Evolutionary conservation across 1,284 basidiomycete species (phyloP), one percentile per base, ranked within the genome.

Genomic region (Exobasidium rhododendri): DNA sequence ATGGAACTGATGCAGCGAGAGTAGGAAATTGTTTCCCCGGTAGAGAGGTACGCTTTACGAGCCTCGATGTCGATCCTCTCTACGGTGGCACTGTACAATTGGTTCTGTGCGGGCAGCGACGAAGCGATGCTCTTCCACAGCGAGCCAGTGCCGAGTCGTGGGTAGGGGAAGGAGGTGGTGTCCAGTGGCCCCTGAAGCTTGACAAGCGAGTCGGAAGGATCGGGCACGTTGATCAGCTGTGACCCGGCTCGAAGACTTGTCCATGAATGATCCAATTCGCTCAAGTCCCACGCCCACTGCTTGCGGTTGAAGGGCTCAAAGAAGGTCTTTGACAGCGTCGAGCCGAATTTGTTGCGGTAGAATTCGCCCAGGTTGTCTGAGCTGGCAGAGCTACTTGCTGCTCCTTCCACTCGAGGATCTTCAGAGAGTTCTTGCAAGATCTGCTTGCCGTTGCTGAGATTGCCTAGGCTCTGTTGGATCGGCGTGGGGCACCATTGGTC

Each of bases 211-310:
- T 17, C 24, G 13, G 47, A 20, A 20, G 52, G 26, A 14, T 55
- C 30, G 14, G 52, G 52, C 2, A 55, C 52, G 35, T 55, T 55
- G 13, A 31, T 31, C 14, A 31, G 17, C 17, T 55, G n/a, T 13
- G 24, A 30, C 22, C 52, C 52, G 3, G 52, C 31, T 2, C 52
- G 52, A 6, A 55, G 30, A 55, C 40, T 55, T 35, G 52, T 55
- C 52, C 52, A 55, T 6, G 31, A 20, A 35, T 35, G 40, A 44
- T 35, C 29, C 52, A 55, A 32, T 40, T 55, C 30, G 22, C 35
- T 29, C 20, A 55, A 44, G 28, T 20, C 20, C 52, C 52, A 55
- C n/a, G 52, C 52, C 52, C 52, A 55, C 28, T 55, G 52, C 30
- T 55, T 55, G 31, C n/a, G 22, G 30, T 55, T 55, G 17, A 55